Conservation (phyloP, 176 grass and related monocot species). For the Themeda triandra region DNA sequence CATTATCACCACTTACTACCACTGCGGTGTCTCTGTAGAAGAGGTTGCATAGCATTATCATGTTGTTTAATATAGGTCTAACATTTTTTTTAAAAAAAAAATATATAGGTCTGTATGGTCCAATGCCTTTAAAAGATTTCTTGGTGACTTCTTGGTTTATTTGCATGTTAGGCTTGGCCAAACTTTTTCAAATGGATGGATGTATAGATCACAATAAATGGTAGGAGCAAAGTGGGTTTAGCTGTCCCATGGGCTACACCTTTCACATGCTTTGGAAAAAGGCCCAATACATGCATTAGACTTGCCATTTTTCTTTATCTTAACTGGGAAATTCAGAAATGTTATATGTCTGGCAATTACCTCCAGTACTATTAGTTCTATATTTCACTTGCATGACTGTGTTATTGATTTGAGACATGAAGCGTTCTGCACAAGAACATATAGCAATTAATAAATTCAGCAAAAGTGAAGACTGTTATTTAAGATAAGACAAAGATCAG, state of each 20-base stretch:
- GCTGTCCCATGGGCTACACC: constrained; percentile 10
- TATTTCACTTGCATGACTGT: constrained; percentile 16
- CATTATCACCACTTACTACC: neutral
- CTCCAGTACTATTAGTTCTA: constrained; percentile 7
- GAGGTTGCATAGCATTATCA: neutral
- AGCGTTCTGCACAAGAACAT: constrained; percentile 42
- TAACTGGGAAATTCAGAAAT: constrained; percentile 13
- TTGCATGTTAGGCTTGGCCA: neutral
- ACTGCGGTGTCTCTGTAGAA: neutral
- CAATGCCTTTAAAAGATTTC: neutral
- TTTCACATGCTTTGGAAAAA: constrained; percentile 16
- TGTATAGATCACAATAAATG: constrained; percentile 9
- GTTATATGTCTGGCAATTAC: constrained; percentile 12
- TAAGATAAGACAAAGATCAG: constrained; percentile 25
- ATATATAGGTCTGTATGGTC: neutral
- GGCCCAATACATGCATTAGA: constrained; percentile 15
- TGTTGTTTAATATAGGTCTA: neutral
- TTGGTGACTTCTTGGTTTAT: neutral
- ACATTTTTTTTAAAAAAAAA: no score
- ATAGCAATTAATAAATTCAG: constrained; percentile 19
- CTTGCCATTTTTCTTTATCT: constrained; percentile 5
- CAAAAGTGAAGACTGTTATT: constrained; percentile 22
- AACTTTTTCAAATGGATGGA: neutral
- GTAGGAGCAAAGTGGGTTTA: neutral
- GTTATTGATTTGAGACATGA: constrained; percentile 28